Evolutionary conservation across 805 yeast genomes (phyloP), one percentile per base, ranked within the genome.

Genomic region (Blastobotrys terrestris): DNA sequence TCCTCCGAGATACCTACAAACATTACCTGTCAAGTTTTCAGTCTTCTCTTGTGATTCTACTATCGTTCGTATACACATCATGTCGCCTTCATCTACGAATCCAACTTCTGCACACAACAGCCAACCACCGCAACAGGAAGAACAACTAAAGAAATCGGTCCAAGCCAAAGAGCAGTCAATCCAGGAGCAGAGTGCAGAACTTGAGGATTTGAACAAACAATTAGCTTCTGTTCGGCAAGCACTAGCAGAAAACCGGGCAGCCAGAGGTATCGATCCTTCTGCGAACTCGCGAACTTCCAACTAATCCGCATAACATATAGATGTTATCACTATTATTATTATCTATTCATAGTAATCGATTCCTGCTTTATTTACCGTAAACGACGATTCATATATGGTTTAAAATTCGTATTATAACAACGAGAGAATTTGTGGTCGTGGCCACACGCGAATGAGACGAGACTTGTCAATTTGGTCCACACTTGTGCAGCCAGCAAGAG

Each of bases 401-500:
- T n/a, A n/a, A n/a, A n/a, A n/a, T n/a, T n/a, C n/a, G 19, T n/a
- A 40, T 13, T 15, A 40, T 18, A 22, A 45, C 8, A 45, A 21
- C 19, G 26, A 45, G 11, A 45, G 39, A 7, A 31, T 31, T 26
- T 45, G 39, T n/a, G 48, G 48, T 31, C 40, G 39, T 13, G 48
- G 48, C 48, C 48, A 45, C 16, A 45, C 48, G 3, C 48, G 35
- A 13, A 45, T 45, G 39, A 45, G 31, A 4, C 48, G 13, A 35
- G 13, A 11, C 11, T 22, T 35, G 11, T 18, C 48, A 45, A 45
- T 45, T 8, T 45, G 39, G 21, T 22, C 19, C 14, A 45, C 15
- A 13, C 15, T 22, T 3, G 20, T 11, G 15, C 20, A 11, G 19
- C 66, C 66, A 14, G 65, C 53, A 48, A 63, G 52, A 3, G 61